phyloP scores from a whole-genome alignment of 2,329 filamentous ascomycete species.

The Epichloe scottii region DNA sequence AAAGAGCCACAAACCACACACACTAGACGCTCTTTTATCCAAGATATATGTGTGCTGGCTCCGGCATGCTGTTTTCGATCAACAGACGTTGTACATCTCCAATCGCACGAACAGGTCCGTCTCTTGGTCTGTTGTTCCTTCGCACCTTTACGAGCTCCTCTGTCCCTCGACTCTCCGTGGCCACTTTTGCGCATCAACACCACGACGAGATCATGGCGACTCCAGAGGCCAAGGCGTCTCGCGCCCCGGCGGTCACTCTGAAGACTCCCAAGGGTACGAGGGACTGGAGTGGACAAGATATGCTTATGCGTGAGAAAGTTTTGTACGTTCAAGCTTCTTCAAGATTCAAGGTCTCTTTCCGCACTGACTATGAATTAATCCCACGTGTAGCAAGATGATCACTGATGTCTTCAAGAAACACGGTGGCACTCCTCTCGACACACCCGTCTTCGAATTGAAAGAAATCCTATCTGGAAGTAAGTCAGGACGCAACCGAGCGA shows the following conservation, averaged over 20 bases:
- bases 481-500: neutral
- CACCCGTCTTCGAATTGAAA: slow-evolving; percentile 72
- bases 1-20: slow-evolving; percentile 7
- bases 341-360: neutral
- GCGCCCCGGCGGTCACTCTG: slow-evolving; percentile 35
- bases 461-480: slow-evolving; percentile 66
- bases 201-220: slow-evolving; percentile 17
- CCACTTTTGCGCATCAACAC: neutral
- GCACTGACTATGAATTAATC: neutral
- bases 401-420: slow-evolving; percentile 72
- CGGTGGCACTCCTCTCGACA: slow-evolving; percentile 69
- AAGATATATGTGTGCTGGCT: slow-evolving; percentile 1
- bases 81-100: slow-evolving; percentile 4
- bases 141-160: slow-evolving; percentile 2
- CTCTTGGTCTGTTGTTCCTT: slow-evolving; percentile 1
- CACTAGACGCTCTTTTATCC: slow-evolving; percentile 5
- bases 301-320: slow-evolving; percentile 71
- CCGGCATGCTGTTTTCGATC: slow-evolving; percentile 11
- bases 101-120: slow-evolving; percentile 1
- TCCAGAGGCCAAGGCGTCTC: slow-evolving; percentile 27
- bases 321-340: slow-evolving; percentile 27
- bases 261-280: slow-evolving; percentile 88
- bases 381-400: slow-evolving; percentile 39
- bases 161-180: neutral
- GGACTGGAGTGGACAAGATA: slow-evolving; percentile 70